phyloP scores from a whole-genome alignment of 2,329 filamentous ascomycete genomes.

The Ceratocystis destructans region DNA sequence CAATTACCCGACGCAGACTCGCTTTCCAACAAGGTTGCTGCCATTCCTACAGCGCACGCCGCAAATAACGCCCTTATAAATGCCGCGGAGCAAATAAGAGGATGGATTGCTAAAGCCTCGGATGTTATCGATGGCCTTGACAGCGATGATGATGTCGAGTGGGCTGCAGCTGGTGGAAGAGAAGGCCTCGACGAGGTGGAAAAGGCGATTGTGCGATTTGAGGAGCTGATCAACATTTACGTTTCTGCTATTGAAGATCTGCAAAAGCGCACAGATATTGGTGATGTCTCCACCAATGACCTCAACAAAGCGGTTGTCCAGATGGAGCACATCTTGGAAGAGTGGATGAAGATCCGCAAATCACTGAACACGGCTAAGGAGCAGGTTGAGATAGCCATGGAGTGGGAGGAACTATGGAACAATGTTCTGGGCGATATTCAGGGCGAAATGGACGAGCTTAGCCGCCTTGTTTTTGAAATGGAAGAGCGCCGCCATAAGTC shows the following conservation, averaged over 20 bases:
- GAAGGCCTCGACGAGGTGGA: constrained; percentile 64
- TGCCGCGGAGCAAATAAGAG: constrained; percentile 80
- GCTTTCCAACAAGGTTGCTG: constrained; percentile 67
- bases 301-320: constrained; percentile 64
- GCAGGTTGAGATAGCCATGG: constrained; percentile 94
- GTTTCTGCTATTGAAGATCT: constrained; percentile 87
- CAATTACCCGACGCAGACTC: constrained; percentile 75
- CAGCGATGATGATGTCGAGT: constrained; percentile 93
- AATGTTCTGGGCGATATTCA: constrained; percentile 87
- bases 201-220: constrained; percentile 67
- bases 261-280: constrained; percentile 65
- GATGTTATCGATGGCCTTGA: constrained; percentile 82
- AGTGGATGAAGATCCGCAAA: constrained; percentile 71
- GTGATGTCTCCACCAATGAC: constrained; percentile 53
- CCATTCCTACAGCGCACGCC: constrained; percentile 72
- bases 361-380: constrained; percentile 67
- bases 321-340: constrained; percentile 74
- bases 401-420: constrained; percentile 97
- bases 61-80: constrained; percentile 72
- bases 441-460: constrained; percentile 66
- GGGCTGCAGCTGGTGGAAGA: constrained; percentile 77
- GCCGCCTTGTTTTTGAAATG: constrained; percentile 86
- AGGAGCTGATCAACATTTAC: constrained; percentile 81
- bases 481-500: constrained; percentile 84
- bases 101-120: constrained; percentile 85